These are phyloP conservation scores for Jatropha curcas DNA, from an alignment of 345 rosid genomes.

Conservation along the genomic window DNA sequence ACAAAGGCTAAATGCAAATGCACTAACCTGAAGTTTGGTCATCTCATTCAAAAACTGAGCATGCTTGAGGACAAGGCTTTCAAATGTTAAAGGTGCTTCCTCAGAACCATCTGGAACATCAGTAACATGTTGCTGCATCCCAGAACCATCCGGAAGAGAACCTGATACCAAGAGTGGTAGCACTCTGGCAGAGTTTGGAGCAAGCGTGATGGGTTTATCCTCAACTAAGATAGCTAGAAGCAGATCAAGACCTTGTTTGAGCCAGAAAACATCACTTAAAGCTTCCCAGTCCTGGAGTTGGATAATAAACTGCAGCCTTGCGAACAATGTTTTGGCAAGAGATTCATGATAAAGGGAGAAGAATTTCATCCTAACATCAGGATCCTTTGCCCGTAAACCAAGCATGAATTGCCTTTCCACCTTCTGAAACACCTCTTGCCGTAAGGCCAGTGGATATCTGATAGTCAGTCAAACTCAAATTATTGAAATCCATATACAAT, in stretches of 20 bases:
- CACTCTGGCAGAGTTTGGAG: conserved; percentile 95
- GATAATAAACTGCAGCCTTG: conserved; percentile 83
- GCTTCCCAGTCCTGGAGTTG: conserved; percentile 99
- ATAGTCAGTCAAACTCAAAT: conserved; percentile 31
- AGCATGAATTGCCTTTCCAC: conserved; percentile 98
- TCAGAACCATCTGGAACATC: conserved; percentile 67
- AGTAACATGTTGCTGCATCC: conserved; percentile 51
- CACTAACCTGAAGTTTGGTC: conserved; percentile 87
- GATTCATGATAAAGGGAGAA: conserved; percentile 85
- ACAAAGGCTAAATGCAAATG: not conserved
- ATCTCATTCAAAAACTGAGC: conserved; percentile 77
- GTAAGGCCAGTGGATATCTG: conserved; percentile 65
- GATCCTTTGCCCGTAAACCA: conserved; percentile 94
- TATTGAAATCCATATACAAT: conserved; percentile 17
- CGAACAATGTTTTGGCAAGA: conserved; percentile 67
- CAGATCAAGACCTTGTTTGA: conserved; percentile 98
- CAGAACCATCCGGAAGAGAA: conserved; percentile 61
- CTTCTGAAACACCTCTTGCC: conserved; percentile 93
- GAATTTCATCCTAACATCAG: conserved; percentile 83
- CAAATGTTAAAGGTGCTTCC: conserved; percentile 77
- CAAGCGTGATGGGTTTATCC: conserved; percentile 87
- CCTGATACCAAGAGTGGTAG: conserved; percentile 55
- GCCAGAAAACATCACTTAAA: conserved; percentile 97
- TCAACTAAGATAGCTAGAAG: conserved; percentile 86
- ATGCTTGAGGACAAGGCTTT: conserved; percentile 79